phyloP scores from a whole-genome alignment of 768 basidiomycete genomes.

The Roridomyces roridus region DNA sequence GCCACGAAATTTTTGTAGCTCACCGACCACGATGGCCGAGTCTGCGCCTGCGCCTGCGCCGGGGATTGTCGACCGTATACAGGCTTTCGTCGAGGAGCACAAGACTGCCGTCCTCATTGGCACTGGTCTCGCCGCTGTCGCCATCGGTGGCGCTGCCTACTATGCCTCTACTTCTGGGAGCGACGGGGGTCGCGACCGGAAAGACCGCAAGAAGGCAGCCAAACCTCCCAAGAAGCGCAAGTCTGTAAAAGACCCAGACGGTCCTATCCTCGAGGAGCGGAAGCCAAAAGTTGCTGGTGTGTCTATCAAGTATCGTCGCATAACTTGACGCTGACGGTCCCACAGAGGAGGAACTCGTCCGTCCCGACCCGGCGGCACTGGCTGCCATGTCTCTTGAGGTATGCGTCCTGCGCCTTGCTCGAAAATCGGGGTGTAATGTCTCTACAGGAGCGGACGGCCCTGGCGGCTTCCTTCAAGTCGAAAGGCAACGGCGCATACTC shows the following conservation, averaged over 20 bases:
- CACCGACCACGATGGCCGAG: slow-evolving; percentile 12
- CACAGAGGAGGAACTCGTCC: slow-evolving; percentile 48
- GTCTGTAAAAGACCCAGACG: slow-evolving; percentile 61
- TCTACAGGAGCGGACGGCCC: slow-evolving; percentile 64
- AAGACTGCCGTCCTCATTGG: slow-evolving; percentile 77
- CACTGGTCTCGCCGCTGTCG: slow-evolving; percentile 73
- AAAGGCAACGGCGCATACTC: slow-evolving; percentile 78
- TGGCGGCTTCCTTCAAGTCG: slow-evolving; percentile 70
- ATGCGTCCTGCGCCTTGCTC: slow-evolving; percentile 25
- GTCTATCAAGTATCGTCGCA: slow-evolving; percentile 16
- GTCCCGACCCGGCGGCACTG: slow-evolving; percentile 57
- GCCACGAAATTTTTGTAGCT: slow-evolving; percentile 20
- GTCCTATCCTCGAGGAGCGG: slow-evolving; percentile 83
- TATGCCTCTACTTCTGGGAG: slow-evolving; percentile 65
- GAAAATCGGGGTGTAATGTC: slow-evolving; percentile 9
- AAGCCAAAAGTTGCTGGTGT: slow-evolving; percentile 47
- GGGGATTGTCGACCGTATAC: slow-evolving; percentile 63
- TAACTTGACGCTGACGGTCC: slow-evolving; percentile 21
- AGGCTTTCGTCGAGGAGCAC: slow-evolving; percentile 76
- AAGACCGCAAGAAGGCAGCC: slow-evolving; percentile 42
- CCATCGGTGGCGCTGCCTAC: slow-evolving; percentile 78
- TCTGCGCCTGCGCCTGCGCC: slow-evolving; percentile 15
- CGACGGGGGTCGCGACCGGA: slow-evolving; percentile 38
- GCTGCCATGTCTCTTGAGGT: slow-evolving; percentile 65
- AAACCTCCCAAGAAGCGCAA: slow-evolving; percentile 64